Percentiles rank a stretch among this genome's conserved stretches.
phyloP scores from a whole-genome alignment of 768 basidiomycete species.

The Russula virescens region DNA sequence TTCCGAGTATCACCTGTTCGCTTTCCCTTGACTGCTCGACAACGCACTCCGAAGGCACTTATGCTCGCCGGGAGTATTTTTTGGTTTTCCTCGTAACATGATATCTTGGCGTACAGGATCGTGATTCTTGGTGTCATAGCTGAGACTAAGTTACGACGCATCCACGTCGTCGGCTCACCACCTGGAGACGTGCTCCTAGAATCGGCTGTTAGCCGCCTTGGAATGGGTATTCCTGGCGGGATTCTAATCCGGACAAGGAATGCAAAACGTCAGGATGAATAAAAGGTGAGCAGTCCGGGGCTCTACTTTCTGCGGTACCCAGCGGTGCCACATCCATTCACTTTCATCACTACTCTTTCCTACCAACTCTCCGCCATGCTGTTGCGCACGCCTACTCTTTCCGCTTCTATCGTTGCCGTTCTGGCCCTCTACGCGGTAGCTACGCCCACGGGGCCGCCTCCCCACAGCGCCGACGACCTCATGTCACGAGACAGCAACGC shows the following conservation, averaged over 20 bases:
- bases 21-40: too few relatives aligned
- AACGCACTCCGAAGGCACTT: too few relatives aligned
- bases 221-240: background rate
- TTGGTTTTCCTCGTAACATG: too few relatives aligned
- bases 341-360: constrained; percentile 13
- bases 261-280: constrained; percentile 4
- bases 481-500: background rate
- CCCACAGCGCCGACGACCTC: background rate
- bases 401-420: background rate
- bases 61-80: too few relatives aligned
- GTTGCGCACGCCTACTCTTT: constrained; percentile 1
- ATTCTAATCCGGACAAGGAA: constrained; percentile 7
- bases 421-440: constrained; percentile 2
- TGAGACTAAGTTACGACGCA: too few relatives aligned
- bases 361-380: constrained; percentile 4
- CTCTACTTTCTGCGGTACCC: background rate
- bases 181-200: too few relatives aligned
- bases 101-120: too few relatives aligned
- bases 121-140: too few relatives aligned
- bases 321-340: constrained; percentile 3
- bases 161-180: too few relatives aligned
- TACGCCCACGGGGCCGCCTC: constrained; percentile 2
- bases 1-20: too few relatives aligned
- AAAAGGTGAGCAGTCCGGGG: background rate
- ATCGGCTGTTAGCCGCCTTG: background rate